Conservation (phyloP, 1,284 basidiomycete species). For the Pseudozyma tsukubaensis region DNA sequence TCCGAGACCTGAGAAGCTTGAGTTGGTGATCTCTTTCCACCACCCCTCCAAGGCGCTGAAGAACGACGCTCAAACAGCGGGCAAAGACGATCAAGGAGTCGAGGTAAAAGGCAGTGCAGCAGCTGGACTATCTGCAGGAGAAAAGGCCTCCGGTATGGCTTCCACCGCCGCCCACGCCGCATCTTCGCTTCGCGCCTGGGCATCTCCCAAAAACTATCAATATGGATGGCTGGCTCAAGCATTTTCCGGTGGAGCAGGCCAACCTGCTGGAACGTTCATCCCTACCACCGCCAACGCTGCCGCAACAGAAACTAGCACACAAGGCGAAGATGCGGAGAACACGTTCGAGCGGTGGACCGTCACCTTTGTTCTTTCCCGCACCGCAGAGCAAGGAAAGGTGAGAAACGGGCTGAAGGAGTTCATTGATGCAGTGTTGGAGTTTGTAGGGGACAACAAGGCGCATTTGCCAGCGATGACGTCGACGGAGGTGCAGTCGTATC, state of each 20-base stretch:
- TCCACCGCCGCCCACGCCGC: conserved; percentile 6
- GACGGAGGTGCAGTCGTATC: conserved; percentile 21
- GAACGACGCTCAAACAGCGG: too few species aligned
- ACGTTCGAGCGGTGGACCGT: conserved; percentile 31
- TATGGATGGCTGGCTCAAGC: conserved; percentile 44
- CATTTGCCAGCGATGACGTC: conserved; percentile 28
- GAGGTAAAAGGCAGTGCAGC: too few species aligned
- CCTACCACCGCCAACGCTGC: background rate
- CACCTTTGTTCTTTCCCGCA: conserved; percentile 1
- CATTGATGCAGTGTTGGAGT: conserved; percentile 7
- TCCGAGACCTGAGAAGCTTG: background rate
- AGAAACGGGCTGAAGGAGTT: conserved; percentile 6
- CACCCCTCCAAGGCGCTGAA: conserved; percentile 1
- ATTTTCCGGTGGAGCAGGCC: conserved; percentile 36
- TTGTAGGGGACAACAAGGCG: conserved; percentile 27
- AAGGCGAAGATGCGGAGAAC: background rate
- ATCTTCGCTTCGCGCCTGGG: conserved; percentile 31
- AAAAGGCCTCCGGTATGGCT: too few species aligned
- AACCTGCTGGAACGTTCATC: conserved; percentile 9
- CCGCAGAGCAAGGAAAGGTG: background rate
- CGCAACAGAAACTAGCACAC: background rate
- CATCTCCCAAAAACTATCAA: conserved; percentile 22
- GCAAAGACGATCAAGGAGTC: too few species aligned
- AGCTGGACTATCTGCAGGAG: background rate
- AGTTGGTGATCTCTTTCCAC: conserved; percentile 10